Percentiles rank a stretch among this genome's conserved stretches.
Evolutionary conservation across 139 green algal species (phyloP).

Genomic region (Tetradesmus obliquus): DNA sequence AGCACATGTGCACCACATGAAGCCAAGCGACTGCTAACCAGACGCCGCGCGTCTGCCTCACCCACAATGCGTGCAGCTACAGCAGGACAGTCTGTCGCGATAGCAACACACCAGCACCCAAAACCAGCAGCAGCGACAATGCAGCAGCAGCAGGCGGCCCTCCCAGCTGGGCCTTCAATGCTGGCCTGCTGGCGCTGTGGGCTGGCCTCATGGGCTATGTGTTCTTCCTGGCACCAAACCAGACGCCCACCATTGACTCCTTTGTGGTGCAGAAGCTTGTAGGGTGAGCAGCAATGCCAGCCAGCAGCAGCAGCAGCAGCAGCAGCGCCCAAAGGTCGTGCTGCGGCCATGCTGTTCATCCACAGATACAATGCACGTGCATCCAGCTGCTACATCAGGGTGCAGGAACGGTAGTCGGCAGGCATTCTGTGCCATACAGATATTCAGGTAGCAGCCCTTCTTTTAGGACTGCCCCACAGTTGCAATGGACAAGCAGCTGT

Average conservation of each 20-base stretch:
- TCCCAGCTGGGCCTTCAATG: conserved; percentile 3
- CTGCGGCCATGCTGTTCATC: background rate
- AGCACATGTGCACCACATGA: background rate
- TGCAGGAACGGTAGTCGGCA: too few species aligned
- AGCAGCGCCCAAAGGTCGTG: conserved; percentile 7
- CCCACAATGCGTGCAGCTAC: background rate
- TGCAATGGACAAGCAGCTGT: too few species aligned
- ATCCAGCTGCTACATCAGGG: background rate
- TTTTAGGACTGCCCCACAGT: too few species aligned
- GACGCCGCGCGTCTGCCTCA: background rate
- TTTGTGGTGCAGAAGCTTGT: conserved; percentile 79
- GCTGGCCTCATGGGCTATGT: conserved; percentile 65
- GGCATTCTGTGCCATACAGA: too few species aligned
- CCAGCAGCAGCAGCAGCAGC: conserved; percentile 53
- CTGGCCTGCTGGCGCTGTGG: conserved; percentile 43
- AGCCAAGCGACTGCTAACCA: background rate
- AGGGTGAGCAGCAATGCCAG: conserved; percentile 58
- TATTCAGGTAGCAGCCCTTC: too few species aligned
- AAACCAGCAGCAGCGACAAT: background rate
- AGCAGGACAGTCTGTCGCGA: background rate
- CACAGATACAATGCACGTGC: background rate
- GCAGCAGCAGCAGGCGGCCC: background rate
- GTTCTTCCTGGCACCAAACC: conserved; percentile 80
- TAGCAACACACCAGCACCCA: background rate
- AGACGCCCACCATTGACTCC: conserved; percentile 79